Evolutionary conservation across 176 grass and related monocot genomes (phyloP).

Genomic region (Juncus effusus): DNA sequence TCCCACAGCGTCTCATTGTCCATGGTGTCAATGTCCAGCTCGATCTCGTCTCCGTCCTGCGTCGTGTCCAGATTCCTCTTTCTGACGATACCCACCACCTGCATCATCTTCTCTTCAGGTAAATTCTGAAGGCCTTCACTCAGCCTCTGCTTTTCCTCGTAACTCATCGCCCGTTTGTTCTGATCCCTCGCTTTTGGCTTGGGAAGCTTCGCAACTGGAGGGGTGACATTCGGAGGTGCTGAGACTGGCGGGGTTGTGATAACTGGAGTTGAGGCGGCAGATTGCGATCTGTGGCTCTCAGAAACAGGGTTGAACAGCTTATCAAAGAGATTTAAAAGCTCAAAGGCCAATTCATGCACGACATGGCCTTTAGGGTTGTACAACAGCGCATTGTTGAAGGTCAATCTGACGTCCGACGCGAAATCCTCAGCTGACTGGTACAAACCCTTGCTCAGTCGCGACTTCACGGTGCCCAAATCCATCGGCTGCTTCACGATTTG

Average conservation of each 20-base stretch:
- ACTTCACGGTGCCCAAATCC: slow-evolving; percentile 78
- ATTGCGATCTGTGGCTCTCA: slow-evolving; percentile 51
- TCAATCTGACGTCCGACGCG: slow-evolving; percentile 65
- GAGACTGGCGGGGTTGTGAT: neutral
- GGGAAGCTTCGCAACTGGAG: slow-evolving; percentile 34
- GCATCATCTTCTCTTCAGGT: slow-evolving; percentile 77
- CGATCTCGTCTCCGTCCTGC: slow-evolving; percentile 80
- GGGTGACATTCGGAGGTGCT: neutral
- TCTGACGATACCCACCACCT: slow-evolving; percentile 65
- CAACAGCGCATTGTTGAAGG: slow-evolving; percentile 70
- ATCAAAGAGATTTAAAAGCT: slow-evolving; percentile 57
- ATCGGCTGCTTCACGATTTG: slow-evolving; percentile 75
- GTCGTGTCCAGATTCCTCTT: slow-evolving; percentile 58
- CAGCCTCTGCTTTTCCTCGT: slow-evolving; percentile 85
- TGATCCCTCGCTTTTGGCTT: slow-evolving; percentile 80
- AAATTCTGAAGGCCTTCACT: slow-evolving; percentile 59
- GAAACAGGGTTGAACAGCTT: slow-evolving; percentile 37
- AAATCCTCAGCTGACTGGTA: slow-evolving; percentile 56
- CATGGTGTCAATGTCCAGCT: slow-evolving; percentile 80
- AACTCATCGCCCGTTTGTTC: slow-evolving; percentile 73
- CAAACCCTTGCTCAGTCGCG: slow-evolving; percentile 36
- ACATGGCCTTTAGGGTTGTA: slow-evolving; percentile 70
- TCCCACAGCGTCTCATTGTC: slow-evolving; percentile 86
- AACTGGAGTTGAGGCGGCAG: slow-evolving; percentile 12
- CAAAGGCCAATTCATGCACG: slow-evolving; percentile 70